Base-by-base conservation (phyloP, 176 grass and related monocot genomes). In the Otatea glauca region DNA sequence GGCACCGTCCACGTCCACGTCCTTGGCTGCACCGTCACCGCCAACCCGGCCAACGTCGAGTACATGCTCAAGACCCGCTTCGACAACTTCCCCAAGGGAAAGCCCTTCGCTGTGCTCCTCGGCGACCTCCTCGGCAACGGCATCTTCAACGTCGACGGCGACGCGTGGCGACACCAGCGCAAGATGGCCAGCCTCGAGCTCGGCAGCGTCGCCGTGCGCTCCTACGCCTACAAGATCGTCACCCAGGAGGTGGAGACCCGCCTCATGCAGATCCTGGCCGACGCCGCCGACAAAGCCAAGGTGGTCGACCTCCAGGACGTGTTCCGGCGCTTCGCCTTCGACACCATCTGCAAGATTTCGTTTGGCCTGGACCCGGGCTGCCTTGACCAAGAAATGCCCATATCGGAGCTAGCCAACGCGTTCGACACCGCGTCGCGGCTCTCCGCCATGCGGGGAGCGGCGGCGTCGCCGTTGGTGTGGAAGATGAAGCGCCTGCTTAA, bases 181-280 rank as follows among this genome's bases (percentile, higher is more conserved):
- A 97, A 97, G 94, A 88, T 94, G 92, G 92, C 94, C 20, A 94
- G 92, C 81, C 92, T 92, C 83, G 94, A 94, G 84, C 92, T 97
- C 53, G 88, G 94, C 60, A 94, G 94, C 80, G 81, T 90, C 68
- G 79, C 83, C 9, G 92, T 94, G 9, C 88, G 92, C 21, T 87
- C 89, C 55, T 97, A 89, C 75, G 92, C 92, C 0, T 89, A 83
- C 80, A 49, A 77, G 48, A 97, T 92, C 75, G 77, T 94, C 39
- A 53, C 77, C 25, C 42, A 60, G 62, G 90, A 94, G 66, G 56
- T 97, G 20, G 23, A 39, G 37, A 8, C 53, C 4, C 61, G 90
- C n/a, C 72, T 97, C 63, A 12, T 97, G 37, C 94, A 92, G 0
- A 13, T 92, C 6, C 85, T 97, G 21, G 37, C 77, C 32, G 82